A percentile compares a stretch with the other conserved stretches of the same genome.
phyloP scores from a whole-genome alignment of 2,329 filamentous ascomycete genomes.

The Waltergamsia citrina region DNA sequence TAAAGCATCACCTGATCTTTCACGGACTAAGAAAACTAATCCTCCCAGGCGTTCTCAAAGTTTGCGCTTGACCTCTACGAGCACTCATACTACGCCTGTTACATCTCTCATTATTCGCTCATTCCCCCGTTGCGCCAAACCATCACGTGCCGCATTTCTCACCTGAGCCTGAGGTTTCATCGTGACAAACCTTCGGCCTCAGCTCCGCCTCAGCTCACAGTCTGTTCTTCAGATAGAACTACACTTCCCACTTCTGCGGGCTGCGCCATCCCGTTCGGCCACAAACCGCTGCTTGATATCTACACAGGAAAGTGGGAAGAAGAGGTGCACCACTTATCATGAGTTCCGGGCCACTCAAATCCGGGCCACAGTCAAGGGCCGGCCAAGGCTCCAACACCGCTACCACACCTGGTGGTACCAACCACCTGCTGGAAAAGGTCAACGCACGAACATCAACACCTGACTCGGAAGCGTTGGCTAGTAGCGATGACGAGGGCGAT shows the following conservation, averaged over 20 bases:
- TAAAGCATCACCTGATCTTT: no score
- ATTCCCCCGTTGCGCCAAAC: background rate
- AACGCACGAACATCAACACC: slow-evolving; percentile 78
- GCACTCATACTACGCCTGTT: background rate
- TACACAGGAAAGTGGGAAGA: no score
- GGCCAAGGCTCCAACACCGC: slow-evolving; percentile 34
- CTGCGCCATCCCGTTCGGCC: background rate
- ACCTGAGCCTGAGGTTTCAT: no score
- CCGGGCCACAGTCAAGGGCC: slow-evolving; percentile 39
- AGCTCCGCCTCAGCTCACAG: no score
- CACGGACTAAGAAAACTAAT: background rate
- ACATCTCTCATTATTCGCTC: background rate
- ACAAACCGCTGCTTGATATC: background rate
- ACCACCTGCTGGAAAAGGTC: slow-evolving; percentile 63
- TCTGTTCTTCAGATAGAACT: no score
- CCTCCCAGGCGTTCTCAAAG: background rate
- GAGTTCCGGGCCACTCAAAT: slow-evolving; percentile 41
- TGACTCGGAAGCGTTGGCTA: slow-evolving; percentile 87
- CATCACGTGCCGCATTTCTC: background rate
- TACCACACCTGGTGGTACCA: slow-evolving; percentile 48
- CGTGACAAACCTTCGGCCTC: no score
- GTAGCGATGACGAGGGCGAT: slow-evolving; percentile 86
- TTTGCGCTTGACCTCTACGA: background rate
- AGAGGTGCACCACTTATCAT: slow-evolving; percentile 20
- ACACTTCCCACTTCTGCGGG: no score